Base-by-base conservation (phyloP, 768 basidiomycete genomes). In the Ramaria rubella region DNA sequence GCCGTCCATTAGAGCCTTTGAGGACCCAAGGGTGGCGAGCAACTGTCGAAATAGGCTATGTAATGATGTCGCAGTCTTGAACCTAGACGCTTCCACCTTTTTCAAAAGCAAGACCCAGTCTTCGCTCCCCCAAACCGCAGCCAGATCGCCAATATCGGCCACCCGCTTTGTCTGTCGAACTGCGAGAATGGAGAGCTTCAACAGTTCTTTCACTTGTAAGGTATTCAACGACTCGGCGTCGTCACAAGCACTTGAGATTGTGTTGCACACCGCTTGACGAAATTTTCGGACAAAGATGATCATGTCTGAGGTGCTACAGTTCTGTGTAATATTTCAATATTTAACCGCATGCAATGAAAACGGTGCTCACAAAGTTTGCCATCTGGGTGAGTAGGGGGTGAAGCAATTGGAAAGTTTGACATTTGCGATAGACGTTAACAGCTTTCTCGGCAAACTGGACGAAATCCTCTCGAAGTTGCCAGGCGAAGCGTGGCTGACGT, bases 371-470 rank as follows among this genome's bases (percentile, higher is more conserved):
- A 34, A 76, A 64, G 1, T 70, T 67, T 15, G 81, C 74, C 14
- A 84, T 67, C 53, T 82, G 80, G 51, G 71, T 77, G 43, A 89
- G 60, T 11, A 96, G 73, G 7, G 76, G 68, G 52, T 87, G 80
- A 15, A 94, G 67, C 26, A 96, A 77, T 29, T 83, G 80, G 68
- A 89, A 83, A 4, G 78, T 81, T 68, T 94, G 92, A 45, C 76
- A 76, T 67, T 80, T 81, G 52, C 94, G 78, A 67, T 88, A 95
- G 1, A 75, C 69, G 64, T 96, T 96, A 62, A 89, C 78, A 4
- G 86, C 80, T 56, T 79, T 80, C 38, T 66, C 70, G 1, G 79
- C 74, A 7, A 82, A 69, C 17, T 77, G 73, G 34, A 90, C 60
- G n/a, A 95, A 67, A 55, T 79, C 75, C 17, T 75, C 67, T 9